Percentiles rank a stretch among this genome's conserved stretches.
Evolutionary conservation across 2,329 filamentous ascomycete species (phyloP).

Genomic region (Arthrinium puccinioides): DNA sequence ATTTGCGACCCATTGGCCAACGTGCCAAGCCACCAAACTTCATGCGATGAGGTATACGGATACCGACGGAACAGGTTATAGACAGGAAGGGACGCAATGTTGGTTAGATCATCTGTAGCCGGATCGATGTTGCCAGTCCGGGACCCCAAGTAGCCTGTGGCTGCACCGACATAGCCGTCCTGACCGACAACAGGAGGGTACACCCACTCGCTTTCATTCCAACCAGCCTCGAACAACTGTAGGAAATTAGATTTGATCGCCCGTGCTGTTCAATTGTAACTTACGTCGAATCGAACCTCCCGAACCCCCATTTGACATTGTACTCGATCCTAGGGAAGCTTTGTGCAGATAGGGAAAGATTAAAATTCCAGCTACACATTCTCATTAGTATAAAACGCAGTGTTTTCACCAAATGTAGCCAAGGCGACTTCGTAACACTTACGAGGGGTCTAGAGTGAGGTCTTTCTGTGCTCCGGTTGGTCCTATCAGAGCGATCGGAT

Average conservation of each 20-base stretch:
- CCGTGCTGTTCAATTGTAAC: too few species aligned
- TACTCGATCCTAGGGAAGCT: background rate
- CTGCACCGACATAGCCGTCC: background rate
- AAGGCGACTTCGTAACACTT: background rate
- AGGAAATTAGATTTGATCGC: too few species aligned
- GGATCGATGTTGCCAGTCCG: constrained; percentile 15
- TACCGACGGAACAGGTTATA: constrained; percentile 14
- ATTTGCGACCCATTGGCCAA: constrained; percentile 12
- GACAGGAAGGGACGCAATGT: too few species aligned
- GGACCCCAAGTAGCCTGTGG: constrained; percentile 7
- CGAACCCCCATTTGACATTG: constrained; percentile 3
- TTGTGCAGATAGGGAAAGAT: background rate
- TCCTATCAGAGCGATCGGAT: too few species aligned
- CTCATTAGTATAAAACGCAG: too few species aligned
- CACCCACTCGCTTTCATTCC: constrained; percentile 1
- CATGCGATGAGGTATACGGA: too few species aligned
- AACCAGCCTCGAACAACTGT: constrained; percentile 1
- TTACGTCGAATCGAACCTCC: constrained; percentile 4
- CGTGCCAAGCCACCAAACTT: constrained; percentile 10
- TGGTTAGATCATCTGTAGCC: too few species aligned
- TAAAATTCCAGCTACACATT: background rate
- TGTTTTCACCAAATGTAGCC: too few species aligned
- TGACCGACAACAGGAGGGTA: constrained; percentile 2
- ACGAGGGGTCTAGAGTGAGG: too few species aligned
- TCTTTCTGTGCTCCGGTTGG: background rate